Evolutionary conservation across 2,329 filamentous ascomycete genomes (phyloP).

Genomic region (Allantophomopsis cytisporea): DNA sequence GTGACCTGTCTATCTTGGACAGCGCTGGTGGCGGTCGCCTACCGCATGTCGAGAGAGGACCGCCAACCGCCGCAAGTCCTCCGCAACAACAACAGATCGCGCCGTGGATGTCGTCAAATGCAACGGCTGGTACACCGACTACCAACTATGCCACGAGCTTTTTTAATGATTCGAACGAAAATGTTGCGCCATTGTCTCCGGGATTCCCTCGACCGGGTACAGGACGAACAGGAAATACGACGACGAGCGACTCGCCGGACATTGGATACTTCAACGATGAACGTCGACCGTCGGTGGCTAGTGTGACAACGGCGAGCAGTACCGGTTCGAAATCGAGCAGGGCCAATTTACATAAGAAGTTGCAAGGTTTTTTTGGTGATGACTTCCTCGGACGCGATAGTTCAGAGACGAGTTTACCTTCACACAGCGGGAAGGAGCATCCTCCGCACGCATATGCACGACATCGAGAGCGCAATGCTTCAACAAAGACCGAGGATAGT

Average conservation of each 20-base stretch:
- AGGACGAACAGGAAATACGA: conserved; percentile 27
- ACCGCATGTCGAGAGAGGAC: conserved; percentile 45
- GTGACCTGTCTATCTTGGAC: conserved; percentile 57
- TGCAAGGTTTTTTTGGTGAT: conserved; percentile 87
- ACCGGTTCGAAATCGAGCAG: conserved; percentile 66
- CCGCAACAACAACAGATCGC: conserved; percentile 23
- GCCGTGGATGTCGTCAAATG: conserved; percentile 38
- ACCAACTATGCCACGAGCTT: conserved; percentile 40
- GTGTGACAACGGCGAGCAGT: conserved; percentile 76
- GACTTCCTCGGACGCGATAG: conserved; percentile 65
- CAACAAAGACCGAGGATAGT: conserved; percentile 53
- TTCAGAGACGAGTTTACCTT: conserved; percentile 52
- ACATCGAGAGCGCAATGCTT: conserved; percentile 69
- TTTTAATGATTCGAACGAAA: conserved; percentile 63
- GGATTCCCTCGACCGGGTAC: conserved; percentile 41
- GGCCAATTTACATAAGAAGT: conserved; percentile 62
- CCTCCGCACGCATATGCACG: conserved; percentile 47
- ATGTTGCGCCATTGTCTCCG: conserved; percentile 61
- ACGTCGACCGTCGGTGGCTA: conserved; percentile 76
- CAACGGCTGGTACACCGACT: conserved; percentile 14
- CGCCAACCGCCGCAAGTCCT: conserved; percentile 35
- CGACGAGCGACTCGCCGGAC: conserved; percentile 46
- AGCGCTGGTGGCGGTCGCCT: conserved; percentile 38
- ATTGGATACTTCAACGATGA: conserved; percentile 52
- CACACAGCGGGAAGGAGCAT: conserved; percentile 38